These are phyloP conservation scores for Candida maris DNA, from an alignment of 805 yeast genomes.

Conservation along the genomic window DNA sequence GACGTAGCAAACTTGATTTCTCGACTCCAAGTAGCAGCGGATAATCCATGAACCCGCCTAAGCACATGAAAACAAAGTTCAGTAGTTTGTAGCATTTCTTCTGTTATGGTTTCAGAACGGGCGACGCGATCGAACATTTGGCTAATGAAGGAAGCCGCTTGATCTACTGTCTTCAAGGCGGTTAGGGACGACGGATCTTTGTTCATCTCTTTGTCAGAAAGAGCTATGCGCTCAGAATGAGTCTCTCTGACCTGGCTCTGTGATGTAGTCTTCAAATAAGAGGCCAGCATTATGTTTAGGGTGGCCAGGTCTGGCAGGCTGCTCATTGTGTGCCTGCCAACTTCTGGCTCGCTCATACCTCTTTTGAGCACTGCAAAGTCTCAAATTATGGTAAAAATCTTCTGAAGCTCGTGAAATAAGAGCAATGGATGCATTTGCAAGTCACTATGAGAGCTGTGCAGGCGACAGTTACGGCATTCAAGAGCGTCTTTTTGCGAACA, in stretches of 20 bases:
- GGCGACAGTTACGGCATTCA: too few species aligned
- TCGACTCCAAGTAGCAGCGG: background rate
- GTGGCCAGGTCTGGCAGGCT: constrained; percentile 5
- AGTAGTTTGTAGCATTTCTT: constrained; percentile 4
- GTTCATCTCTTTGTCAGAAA: constrained; percentile 9
- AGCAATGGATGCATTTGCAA: too few species aligned
- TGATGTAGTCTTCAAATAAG: constrained; percentile 6
- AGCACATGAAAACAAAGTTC: constrained; percentile 13
- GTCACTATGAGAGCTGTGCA: too few species aligned
- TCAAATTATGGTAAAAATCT: too few species aligned
- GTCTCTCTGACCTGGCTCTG: background rate
- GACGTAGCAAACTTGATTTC: constrained; percentile 4
- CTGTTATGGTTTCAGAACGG: constrained; percentile 1
- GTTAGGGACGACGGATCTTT: background rate
- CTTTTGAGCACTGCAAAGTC: too few species aligned
- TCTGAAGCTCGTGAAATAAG: too few species aligned
- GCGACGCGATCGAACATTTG: constrained; percentile 6
- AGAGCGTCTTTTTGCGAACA: too few species aligned
- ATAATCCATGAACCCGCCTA: constrained; percentile 1
- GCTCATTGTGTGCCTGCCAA: constrained; percentile 3
- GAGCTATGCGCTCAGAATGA: constrained; percentile 4
- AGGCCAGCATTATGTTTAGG: constrained; percentile 7
- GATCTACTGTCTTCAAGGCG: constrained; percentile 4
- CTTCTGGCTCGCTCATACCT: too few species aligned
- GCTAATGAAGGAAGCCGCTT: constrained; percentile 9